These are phyloP conservation scores for Tubosaeta sp. DNA, from an alignment of 768 basidiomycete genomes.

Conservation along the genomic window DNA sequence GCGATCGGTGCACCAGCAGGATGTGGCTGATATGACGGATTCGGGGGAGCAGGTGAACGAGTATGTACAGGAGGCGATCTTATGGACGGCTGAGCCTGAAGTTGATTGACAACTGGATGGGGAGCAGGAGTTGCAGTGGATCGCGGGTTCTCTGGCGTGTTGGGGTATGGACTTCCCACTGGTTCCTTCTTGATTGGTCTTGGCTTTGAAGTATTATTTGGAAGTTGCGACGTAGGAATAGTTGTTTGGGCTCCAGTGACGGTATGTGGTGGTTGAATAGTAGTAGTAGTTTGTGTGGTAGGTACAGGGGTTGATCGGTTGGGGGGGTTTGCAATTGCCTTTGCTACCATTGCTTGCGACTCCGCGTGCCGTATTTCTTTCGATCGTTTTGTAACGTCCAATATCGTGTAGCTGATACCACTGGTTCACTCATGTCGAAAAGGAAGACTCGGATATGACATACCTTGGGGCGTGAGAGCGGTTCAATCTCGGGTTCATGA, in stretches of 20 bases:
- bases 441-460: conserved; percentile 8
- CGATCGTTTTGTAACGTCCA: conserved; percentile 45
- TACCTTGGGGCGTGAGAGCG: conserved; percentile 49
- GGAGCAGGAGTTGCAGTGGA: conserved; percentile 31
- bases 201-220: conserved; percentile 20
- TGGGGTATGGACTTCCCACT: conserved; percentile 22
- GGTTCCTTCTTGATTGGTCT: conserved; percentile 29
- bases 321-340: conserved; percentile 27
- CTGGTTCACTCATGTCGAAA: conserved; percentile 2
- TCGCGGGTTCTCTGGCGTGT: conserved; percentile 27
- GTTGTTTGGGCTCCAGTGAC: conserved; percentile 26
- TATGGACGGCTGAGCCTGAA: conserved; percentile 26
- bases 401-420: conserved; percentile 47
- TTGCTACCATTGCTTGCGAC: conserved; percentile 22
- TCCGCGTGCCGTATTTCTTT: conserved; percentile 26
- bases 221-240: conserved; percentile 27
- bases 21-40: conserved; percentile 21
- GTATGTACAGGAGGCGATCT: conserved; percentile 29
- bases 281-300: conserved; percentile 32
- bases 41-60: conserved; percentile 23
- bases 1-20: conserved; percentile 18
- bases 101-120: conserved; percentile 31
- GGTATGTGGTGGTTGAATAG: conserved; percentile 33
- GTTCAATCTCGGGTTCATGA: conserved; percentile 64
- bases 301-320: conserved; percentile 27